Conservation (phyloP, 768 basidiomycete species). For the Nidularia pulvinata region DNA sequence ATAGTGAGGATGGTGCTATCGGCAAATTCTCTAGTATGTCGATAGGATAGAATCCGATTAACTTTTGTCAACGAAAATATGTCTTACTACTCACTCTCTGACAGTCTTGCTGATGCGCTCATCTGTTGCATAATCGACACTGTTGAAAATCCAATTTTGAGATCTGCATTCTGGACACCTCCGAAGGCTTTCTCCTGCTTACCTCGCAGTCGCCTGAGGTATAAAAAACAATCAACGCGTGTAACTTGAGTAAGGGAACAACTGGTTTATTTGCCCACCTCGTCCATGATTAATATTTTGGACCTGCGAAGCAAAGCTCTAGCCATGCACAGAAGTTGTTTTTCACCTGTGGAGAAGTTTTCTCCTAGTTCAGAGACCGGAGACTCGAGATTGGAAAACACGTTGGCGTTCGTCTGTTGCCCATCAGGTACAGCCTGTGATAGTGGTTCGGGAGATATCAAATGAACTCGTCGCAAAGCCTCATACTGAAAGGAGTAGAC, state of each 20-base stretch:
- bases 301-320: slow-evolving; percentile 43
- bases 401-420: slow-evolving; percentile 51
- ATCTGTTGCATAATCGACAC: slow-evolving; percentile 88
- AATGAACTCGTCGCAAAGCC: slow-evolving; percentile 70
- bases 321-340: slow-evolving; percentile 44
- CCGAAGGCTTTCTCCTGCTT: too few relatives aligned
- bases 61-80: background rate
- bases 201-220: too few relatives aligned
- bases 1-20: slow-evolving; percentile 86
- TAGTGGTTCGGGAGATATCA: slow-evolving; percentile 50
- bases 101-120: slow-evolving; percentile 85
- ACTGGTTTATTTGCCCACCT: slow-evolving; percentile 35
- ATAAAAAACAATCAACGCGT: too few relatives aligned
- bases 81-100: slow-evolving; percentile 50
- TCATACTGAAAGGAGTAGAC: slow-evolving; percentile 47
- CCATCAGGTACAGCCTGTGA: background rate
- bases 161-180: too few relatives aligned
- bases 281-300: slow-evolving; percentile 84
- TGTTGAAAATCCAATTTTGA: slow-evolving; percentile 10
- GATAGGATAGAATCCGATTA: background rate
- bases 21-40: slow-evolving; percentile 61
- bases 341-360: slow-evolving; percentile 71
- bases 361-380: slow-evolving; percentile 80
- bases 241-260: too few relatives aligned
- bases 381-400: slow-evolving; percentile 74